These are phyloP conservation scores for Diplodia intermedia DNA, from an alignment of 2,329 filamentous ascomycete species.

Conservation along the genomic window DNA sequence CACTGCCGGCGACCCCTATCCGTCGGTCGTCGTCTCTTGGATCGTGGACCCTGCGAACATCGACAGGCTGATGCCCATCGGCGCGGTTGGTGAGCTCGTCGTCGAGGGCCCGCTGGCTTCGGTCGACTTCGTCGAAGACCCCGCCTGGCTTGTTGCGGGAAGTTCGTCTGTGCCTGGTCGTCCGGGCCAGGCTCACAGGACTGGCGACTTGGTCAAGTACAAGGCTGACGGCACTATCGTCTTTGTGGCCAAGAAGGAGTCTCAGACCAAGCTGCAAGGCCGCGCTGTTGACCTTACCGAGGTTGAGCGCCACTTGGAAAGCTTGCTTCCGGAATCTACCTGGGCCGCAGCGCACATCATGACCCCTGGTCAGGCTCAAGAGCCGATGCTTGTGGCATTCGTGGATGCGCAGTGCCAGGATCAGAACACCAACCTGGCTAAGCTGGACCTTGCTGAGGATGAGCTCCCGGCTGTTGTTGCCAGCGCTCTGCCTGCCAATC, in stretches of 20 bases:
- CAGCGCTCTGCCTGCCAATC: neutral
- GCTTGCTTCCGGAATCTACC: neutral
- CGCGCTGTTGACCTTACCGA: constrained; percentile 37
- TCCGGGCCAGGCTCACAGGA: constrained; percentile 42
- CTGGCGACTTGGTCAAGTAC: constrained; percentile 48
- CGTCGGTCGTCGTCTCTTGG: constrained; percentile 37
- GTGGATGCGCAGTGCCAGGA: neutral
- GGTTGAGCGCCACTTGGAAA: constrained; percentile 53
- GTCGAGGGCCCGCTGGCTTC: constrained; percentile 50
- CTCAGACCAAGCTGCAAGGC: constrained; percentile 32
- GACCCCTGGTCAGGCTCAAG: neutral
- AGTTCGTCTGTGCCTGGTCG: constrained; percentile 32
- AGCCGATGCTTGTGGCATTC: neutral
- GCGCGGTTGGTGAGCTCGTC: constrained; percentile 50
- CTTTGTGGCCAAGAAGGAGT: constrained; percentile 36
- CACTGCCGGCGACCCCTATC: constrained; percentile 38
- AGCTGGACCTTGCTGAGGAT: neutral
- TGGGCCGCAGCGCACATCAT: neutral
- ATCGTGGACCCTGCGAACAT: constrained; percentile 45
- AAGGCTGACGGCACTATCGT: constrained; percentile 45
- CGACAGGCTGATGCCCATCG: constrained; percentile 50
- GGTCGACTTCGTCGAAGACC: constrained; percentile 40
- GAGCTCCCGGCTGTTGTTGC: neutral
- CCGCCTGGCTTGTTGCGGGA: constrained; percentile 48
- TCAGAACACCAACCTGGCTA: neutral